phyloP scores from a whole-genome alignment of 179 eudicot genomes.

The Patellifolia procumbens region DNA sequence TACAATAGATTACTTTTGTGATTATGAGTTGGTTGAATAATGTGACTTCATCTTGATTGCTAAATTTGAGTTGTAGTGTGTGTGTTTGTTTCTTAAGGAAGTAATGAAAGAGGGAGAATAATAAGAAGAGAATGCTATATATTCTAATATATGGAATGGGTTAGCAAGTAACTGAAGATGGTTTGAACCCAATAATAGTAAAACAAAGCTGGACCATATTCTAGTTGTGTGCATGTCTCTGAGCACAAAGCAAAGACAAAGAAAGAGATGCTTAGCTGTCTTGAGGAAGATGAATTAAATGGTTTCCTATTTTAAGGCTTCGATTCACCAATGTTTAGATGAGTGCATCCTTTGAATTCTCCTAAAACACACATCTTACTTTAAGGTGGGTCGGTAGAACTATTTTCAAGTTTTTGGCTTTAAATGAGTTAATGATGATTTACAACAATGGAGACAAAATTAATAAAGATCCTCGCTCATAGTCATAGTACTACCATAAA shows the following conservation, averaged over 20 bases:
- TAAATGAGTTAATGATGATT: neutral
- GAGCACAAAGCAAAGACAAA: slow-evolving; percentile 13
- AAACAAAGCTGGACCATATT: slow-evolving; percentile 24
- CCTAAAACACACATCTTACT: slow-evolving; percentile 4
- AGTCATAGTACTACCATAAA: too few species aligned
- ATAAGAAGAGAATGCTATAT: neutral
- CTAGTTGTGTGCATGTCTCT: slow-evolving; percentile 30
- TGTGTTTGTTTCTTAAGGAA: slow-evolving; percentile 8
- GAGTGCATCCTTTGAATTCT: slow-evolving; percentile 16
- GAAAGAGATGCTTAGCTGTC: slow-evolving; percentile 26
- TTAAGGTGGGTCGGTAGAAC: neutral
- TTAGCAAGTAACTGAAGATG: slow-evolving; percentile 21
- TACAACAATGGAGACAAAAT: slow-evolving; percentile 15
- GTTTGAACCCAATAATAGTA: slow-evolving; percentile 21
- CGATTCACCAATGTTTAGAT: neutral
- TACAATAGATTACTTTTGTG: neutral
- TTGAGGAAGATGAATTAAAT: slow-evolving; percentile 9
- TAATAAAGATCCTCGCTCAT: neutral
- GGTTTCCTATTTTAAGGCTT: slow-evolving; percentile 20
- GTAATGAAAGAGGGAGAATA: neutral
- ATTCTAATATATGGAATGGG: neutral
- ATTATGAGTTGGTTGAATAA: slow-evolving; percentile 19
- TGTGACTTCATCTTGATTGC: slow-evolving; percentile 18
- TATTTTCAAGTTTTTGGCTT: slow-evolving; percentile 10
- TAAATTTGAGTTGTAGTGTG: slow-evolving; percentile 17